Evolutionary conservation across 768 basidiomycete species (phyloP).

Genomic region (Coprinopsis sp.): DNA sequence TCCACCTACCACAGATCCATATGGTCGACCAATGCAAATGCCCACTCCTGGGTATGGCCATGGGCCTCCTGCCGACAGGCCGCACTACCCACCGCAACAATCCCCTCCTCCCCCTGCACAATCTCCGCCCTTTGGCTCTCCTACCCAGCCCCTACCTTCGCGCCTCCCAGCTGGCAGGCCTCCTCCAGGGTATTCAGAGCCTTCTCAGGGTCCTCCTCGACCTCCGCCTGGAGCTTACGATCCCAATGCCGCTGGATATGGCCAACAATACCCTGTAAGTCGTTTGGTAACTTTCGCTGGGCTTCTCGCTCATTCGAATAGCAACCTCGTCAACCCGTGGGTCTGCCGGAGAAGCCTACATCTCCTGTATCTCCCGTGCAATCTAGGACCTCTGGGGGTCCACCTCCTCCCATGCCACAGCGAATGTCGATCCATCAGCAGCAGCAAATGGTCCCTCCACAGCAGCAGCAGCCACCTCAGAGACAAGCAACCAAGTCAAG

Average conservation of each 20-base stretch:
- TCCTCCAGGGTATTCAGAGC: slow-evolving; percentile 38
- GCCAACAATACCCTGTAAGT: slow-evolving; percentile 23
- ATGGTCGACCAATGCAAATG: slow-evolving; percentile 32
- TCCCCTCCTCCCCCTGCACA: slow-evolving; percentile 20
- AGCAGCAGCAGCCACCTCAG: slow-evolving; percentile 29
- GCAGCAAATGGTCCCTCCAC: slow-evolving; percentile 15
- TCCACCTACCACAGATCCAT: slow-evolving; percentile 29
- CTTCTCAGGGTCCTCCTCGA: slow-evolving; percentile 25
- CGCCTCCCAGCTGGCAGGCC: slow-evolving; percentile 41
- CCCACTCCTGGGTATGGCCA: slow-evolving; percentile 31
- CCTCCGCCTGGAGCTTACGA: slow-evolving; percentile 25
- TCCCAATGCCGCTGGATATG: slow-evolving; percentile 19
- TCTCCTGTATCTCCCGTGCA: slow-evolving; percentile 8
- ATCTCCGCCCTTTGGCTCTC: slow-evolving; percentile 22
- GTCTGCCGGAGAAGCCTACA: slow-evolving; percentile 7
- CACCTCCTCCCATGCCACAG: slow-evolving; percentile 23
- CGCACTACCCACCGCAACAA: slow-evolving; percentile 29
- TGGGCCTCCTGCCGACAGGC: slow-evolving; percentile 40
- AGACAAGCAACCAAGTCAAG: slow-evolving; percentile 54
- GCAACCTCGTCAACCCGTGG: slow-evolving; percentile 18
- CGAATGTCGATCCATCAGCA: slow-evolving; percentile 20
- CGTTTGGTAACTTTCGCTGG: background rate
- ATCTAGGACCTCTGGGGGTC: slow-evolving; percentile 11
- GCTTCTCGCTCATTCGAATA: background rate
- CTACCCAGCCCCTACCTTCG: slow-evolving; percentile 25